A percentile compares a stretch with the other conserved stretches of the same genome.
Conservation (phyloP, 768 basidiomycete genomes). For the Serendipita vermifera region DNA sequence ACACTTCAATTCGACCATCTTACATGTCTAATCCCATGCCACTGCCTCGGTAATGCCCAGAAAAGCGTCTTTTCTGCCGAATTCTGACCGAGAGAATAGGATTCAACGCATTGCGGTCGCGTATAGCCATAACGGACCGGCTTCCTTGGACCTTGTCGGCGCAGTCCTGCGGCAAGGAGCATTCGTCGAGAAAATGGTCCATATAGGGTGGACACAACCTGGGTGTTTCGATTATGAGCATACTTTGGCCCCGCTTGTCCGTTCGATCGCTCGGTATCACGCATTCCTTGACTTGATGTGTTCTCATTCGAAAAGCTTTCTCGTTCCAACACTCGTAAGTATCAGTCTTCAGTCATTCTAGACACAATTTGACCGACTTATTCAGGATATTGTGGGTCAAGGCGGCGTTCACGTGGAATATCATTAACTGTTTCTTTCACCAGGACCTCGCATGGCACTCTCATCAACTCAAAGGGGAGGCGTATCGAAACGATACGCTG, state of each 20-base stretch:
- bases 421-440: not conserved
- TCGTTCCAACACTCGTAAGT: slow-evolving; percentile 10
- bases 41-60: not conserved
- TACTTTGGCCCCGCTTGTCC: slow-evolving; percentile 27
- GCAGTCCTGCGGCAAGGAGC: slow-evolving; percentile 41
- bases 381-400: not conserved
- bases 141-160: slow-evolving; percentile 9
- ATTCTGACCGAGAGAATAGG: not conserved
- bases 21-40: not conserved
- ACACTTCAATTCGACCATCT: not conserved
- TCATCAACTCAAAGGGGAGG: slow-evolving; percentile 13
- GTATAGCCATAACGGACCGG: not conserved
- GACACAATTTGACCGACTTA: not conserved
- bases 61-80: not conserved
- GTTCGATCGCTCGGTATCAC: slow-evolving; percentile 45
- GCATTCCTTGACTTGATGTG: slow-evolving; percentile 28
- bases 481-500: slow-evolving; percentile 8
- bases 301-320: not conserved
- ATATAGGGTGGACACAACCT: slow-evolving; percentile 38
- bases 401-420: not conserved
- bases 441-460: slow-evolving; percentile 17
- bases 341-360: not conserved
- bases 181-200: slow-evolving; percentile 41
- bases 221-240: slow-evolving; percentile 29
- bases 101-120: not conserved